These are phyloP conservation scores for Fusarium euwallaceae DNA, from an alignment of 2,329 filamentous ascomycete genomes.

Conservation along the genomic window DNA sequence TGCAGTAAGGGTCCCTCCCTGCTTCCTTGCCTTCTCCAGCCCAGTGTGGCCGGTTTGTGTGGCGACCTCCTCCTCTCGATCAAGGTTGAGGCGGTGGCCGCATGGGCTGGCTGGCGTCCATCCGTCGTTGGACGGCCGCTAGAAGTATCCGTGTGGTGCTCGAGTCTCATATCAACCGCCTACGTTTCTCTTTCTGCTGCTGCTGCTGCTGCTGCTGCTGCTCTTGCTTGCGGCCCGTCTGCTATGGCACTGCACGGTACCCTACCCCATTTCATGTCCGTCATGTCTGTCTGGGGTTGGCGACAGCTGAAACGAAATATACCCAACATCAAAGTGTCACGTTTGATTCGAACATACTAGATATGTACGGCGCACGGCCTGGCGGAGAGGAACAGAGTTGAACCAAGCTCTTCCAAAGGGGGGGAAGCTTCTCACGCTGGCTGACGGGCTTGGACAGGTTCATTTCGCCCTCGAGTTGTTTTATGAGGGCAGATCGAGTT, in stretches of 20 bases:
- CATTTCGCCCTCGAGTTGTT: constrained; percentile 11
- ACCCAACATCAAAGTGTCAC: constrained; percentile 30
- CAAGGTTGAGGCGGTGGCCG: constrained; percentile 38
- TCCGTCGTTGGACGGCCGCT: constrained; percentile 40
- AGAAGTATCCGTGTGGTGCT: constrained; percentile 17
- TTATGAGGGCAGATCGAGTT: not conserved
- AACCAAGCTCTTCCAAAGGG: not conserved
- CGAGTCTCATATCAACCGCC: constrained; percentile 7
- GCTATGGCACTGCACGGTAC: constrained; percentile 1
- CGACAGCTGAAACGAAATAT: constrained; percentile 38
- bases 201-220: too few relatives aligned
- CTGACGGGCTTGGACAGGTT: constrained; percentile 10
- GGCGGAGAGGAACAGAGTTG: constrained; percentile 22
- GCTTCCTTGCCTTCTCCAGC: constrained; percentile 22
- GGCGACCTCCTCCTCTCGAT: constrained; percentile 30
- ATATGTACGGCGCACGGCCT: constrained; percentile 25
- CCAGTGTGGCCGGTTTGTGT: constrained; percentile 38
- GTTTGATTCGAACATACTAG: constrained; percentile 17
- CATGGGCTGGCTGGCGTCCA: constrained; percentile 37
- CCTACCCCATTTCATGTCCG: constrained; percentile 22
- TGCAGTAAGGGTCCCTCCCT: constrained; percentile 5
- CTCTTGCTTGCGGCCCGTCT: not conserved
- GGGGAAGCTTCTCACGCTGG: not conserved
- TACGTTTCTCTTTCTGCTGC: not conserved
- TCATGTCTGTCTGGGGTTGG: constrained; percentile 35